Evolutionary conservation across 495 filamentous ascomycete genomes (phyloP).

Genomic region (Usnea hakonensis): DNA sequence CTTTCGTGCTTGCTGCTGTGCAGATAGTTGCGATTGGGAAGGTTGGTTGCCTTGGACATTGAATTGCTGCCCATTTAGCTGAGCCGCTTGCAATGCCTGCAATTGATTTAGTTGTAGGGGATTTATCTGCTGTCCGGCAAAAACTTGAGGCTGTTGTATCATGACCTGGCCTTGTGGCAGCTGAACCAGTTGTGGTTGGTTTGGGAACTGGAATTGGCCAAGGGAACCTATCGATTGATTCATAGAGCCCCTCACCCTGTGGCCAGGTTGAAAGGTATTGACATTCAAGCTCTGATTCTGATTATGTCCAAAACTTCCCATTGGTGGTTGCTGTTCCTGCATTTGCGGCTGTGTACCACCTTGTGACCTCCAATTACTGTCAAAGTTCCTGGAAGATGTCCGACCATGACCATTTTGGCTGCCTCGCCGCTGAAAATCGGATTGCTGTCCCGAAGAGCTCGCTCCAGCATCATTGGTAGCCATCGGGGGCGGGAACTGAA

Average conservation of each 20-base stretch:
- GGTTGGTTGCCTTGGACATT: conserved; percentile 70
- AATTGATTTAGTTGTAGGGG: conserved; percentile 83
- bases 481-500: conserved; percentile 58
- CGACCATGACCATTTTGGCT: conserved; percentile 66
- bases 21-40: conserved; percentile 52
- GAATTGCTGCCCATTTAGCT: conserved; percentile 71
- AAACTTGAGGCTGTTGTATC: conserved; percentile 63
- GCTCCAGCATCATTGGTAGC: conserved; percentile 48
- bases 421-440: conserved; percentile 65
- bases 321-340: conserved; percentile 46
- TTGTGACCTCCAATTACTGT: conserved; percentile 94
- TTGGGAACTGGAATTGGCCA: conserved; percentile 81
- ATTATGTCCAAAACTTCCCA: conserved; percentile 61
- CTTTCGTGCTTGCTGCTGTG: conserved; percentile 82
- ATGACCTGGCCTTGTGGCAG: conserved; percentile 76
- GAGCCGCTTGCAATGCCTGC: conserved; percentile 81
- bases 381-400: conserved; percentile 83
- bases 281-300: conserved; percentile 48
- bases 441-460: conserved; percentile 37
- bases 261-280: conserved; percentile 77
- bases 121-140: conserved; percentile 76
- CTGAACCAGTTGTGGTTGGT: conserved; percentile 87
- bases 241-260: conserved; percentile 77
- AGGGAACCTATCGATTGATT: conserved; percentile 79
- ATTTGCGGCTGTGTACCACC: conserved; percentile 52